These are phyloP conservation scores for Nymphaea thermarum DNA, from an alignment of 164 flowering plant genomes.

Conservation along the genomic window DNA sequence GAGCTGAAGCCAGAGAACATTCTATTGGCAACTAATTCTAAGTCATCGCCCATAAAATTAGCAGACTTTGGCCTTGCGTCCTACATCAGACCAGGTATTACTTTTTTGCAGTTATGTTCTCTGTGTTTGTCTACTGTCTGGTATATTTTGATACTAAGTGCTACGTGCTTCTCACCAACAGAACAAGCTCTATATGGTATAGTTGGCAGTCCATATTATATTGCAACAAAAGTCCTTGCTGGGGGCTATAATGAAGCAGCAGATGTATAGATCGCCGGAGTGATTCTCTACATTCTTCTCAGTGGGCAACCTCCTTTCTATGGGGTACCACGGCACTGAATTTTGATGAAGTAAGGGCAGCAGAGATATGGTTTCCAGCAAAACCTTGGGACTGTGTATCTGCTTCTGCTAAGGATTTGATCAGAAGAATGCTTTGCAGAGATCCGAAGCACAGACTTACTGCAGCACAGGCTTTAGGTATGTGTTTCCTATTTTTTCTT, in stretches of 20 bases:
- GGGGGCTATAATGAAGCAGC: constrained; percentile 74
- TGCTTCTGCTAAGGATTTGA: constrained; percentile 53
- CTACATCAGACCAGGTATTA: constrained; percentile 53
- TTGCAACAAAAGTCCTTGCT: constrained; percentile 71
- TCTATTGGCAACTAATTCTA: constrained; percentile 31
- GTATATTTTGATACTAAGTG: too few relatives aligned
- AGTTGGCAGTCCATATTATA: constrained; percentile 79
- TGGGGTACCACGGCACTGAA: constrained; percentile 57
- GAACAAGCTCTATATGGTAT: constrained; percentile 57
- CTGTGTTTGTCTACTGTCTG: not conserved
- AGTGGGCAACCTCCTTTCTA: constrained; percentile 77
- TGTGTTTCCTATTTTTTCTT: not conserved
- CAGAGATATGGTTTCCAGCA: constrained; percentile 53
- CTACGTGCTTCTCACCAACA: constrained; percentile 9
- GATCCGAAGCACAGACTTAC: constrained; percentile 59
- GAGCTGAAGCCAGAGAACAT: constrained; percentile 61
- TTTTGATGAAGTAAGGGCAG: constrained; percentile 76
- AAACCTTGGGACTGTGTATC: constrained; percentile 57
- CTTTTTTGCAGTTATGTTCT: not conserved
- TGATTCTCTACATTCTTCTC: constrained; percentile 76
- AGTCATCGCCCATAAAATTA: constrained; percentile 39
- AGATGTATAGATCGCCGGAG: constrained; percentile 84
- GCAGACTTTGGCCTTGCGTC: constrained; percentile 65
- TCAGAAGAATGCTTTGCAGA: constrained; percentile 51
- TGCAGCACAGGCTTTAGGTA: constrained; percentile 73